Percentiles rank a stretch among this genome's conserved stretches.
Conservation (phyloP, 805 yeast genomes). For the Zygosaccharomyces rouxii region DNA sequence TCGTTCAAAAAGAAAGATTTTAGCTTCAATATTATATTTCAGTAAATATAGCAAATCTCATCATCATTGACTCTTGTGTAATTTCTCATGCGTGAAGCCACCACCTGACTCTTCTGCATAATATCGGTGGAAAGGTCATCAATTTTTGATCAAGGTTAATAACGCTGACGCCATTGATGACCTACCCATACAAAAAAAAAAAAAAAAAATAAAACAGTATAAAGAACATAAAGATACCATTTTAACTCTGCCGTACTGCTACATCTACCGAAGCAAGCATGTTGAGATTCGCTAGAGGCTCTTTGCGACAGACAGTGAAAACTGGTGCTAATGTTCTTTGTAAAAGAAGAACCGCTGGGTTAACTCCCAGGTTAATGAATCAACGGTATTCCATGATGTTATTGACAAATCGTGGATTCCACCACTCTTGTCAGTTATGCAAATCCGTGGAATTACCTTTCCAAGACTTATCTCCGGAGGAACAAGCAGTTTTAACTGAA, state of each 20-base stretch:
- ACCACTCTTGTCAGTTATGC: background rate
- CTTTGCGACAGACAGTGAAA: background rate
- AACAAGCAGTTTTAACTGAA: conserved; percentile 45
- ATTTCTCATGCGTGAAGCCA: background rate
- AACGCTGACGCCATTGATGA: background rate
- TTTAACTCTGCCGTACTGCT: background rate
- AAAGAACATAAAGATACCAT: no score
- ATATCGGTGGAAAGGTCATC: background rate
- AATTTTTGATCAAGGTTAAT: background rate
- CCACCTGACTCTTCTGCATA: background rate
- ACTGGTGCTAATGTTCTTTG: background rate
- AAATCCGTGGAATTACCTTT: conserved; percentile 12
- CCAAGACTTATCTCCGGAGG: conserved; percentile 38
- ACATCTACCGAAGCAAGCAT: background rate
- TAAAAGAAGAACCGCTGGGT: background rate
- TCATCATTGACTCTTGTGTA: background rate
- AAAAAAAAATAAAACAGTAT: no score
- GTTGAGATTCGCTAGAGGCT: background rate
- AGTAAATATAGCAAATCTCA: background rate
- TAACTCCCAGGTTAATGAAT: background rate
- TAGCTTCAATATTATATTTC: background rate
- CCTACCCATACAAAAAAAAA: no score
- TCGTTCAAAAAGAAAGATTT: background rate
- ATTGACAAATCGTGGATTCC: conserved; percentile 6
- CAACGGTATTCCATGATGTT: background rate